These are phyloP conservation scores for Plasmodium gonderi DNA, from an alignment of 169 alveolate genomes.

Conservation along the genomic window DNA sequence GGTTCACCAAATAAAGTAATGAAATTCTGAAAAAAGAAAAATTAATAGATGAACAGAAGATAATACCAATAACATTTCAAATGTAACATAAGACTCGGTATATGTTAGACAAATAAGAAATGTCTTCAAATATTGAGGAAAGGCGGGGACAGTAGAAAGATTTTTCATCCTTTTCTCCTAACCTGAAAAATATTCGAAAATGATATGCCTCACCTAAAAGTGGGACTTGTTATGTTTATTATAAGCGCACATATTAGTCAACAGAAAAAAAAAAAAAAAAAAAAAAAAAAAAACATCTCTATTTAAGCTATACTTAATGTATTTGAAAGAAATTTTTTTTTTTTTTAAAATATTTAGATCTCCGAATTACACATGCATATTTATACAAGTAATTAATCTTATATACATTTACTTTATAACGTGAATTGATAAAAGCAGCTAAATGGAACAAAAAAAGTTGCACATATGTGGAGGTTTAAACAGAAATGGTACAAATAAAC, in stretches of 20 bases:
- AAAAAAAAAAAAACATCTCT: not conserved
- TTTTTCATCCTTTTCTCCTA: not conserved
- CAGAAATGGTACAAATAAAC: not conserved
- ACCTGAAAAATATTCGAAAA: not conserved
- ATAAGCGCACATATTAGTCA: not conserved
- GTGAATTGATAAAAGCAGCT: not conserved
- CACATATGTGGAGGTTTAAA: not conserved
- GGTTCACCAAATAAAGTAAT: not conserved
- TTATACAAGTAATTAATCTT: not conserved
- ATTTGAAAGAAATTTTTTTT: not conserved
- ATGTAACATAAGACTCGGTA: not conserved
- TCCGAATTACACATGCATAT: not conserved
- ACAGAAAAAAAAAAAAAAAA: not conserved
- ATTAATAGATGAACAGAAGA: not conserved
- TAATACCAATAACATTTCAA: not conserved
- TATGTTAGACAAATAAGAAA: not conserved
- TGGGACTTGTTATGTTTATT: not conserved
- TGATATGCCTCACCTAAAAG: not conserved
- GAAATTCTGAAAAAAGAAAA: not conserved
- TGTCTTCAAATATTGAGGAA: not conserved
- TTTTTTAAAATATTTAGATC: too few relatives aligned
- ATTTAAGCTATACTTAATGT: not conserved
- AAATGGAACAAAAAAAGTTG: not conserved
- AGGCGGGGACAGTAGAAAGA: too few relatives aligned
- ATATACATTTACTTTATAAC: not conserved